A percentile compares a stretch with the other conserved stretches of the same genome.
Conservation (phyloP, 495 filamentous ascomycete species). For the Umbilicaria muhlenbergii region DNA sequence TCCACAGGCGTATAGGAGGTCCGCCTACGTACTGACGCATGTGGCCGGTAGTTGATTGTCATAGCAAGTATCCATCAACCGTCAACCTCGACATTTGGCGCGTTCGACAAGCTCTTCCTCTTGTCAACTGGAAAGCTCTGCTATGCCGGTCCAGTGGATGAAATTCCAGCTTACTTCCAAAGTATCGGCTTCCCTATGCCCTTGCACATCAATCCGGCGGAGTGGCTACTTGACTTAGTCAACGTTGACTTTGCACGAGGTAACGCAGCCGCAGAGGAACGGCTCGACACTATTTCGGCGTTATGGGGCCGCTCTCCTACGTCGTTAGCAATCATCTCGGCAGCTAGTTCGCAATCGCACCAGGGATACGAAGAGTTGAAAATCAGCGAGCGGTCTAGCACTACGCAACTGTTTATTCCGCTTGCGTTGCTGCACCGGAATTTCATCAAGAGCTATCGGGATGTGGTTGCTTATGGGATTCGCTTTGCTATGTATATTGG, state of each 20-base stretch:
- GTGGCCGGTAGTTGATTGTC: constrained; percentile 37
- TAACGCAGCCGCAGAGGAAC: constrained; percentile 24
- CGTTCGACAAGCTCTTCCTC: constrained; percentile 66
- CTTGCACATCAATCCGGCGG: constrained; percentile 56
- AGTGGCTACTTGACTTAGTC: constrained; percentile 58
- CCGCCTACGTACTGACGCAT: not conserved
- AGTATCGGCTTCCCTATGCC: constrained; percentile 43
- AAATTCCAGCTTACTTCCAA: constrained; percentile 41
- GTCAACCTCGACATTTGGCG: constrained; percentile 54
- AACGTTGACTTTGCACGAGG: constrained; percentile 51
- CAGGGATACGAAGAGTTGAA: too few species aligned
- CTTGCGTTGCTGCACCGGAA: constrained; percentile 48
- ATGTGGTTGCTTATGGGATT: constrained; percentile 70
- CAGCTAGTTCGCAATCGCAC: too few species aligned
- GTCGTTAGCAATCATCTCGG: too few species aligned
- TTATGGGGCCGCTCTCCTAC: too few species aligned
- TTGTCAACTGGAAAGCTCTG: constrained; percentile 52
- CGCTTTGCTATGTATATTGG: constrained; percentile 70
- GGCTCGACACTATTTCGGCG: not conserved
- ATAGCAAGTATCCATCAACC: constrained; percentile 76
- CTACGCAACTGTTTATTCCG: constrained; percentile 15
- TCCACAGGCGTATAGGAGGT: not conserved
- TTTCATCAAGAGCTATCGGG: constrained; percentile 67
- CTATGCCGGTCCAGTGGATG: constrained; percentile 46
- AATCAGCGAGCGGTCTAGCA: too few species aligned